These are phyloP conservation scores for Phytopythium ostracodes DNA, from an alignment of 352 stramenopile genomes.

Conservation along the genomic window DNA sequence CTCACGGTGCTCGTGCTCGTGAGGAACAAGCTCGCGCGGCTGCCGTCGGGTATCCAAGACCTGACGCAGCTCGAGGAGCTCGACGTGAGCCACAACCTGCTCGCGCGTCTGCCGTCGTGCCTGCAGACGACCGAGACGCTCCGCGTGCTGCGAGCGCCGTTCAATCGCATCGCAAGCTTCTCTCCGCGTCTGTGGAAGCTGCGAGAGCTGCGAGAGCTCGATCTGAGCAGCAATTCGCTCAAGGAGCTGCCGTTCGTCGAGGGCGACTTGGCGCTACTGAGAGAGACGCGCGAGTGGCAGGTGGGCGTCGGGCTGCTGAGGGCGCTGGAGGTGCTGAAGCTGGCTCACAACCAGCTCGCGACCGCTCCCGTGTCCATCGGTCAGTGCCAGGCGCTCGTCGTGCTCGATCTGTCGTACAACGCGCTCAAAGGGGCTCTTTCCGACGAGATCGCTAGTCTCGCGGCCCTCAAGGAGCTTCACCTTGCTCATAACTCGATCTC, in stretches of 20 bases:
- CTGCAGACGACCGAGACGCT: conserved; percentile 60
- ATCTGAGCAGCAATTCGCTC: conserved; percentile 54
- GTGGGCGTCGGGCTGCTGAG: conserved; percentile 50
- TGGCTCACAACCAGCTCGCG: conserved; percentile 52
- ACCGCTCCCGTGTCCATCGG: conserved; percentile 45
- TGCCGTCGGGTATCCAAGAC: conserved; percentile 74
- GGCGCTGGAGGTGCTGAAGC: conserved; percentile 32
- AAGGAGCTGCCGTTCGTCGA: conserved; percentile 56
- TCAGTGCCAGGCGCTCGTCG: conserved; percentile 32
- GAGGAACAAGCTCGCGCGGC: conserved; percentile 45
- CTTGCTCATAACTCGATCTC: conserved; percentile 42
- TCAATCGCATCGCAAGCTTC: conserved; percentile 58
- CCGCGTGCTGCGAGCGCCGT: conserved; percentile 33
- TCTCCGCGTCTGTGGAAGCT: conserved; percentile 72
- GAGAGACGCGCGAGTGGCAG: conserved; percentile 72
- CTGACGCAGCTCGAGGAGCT: conserved; percentile 47
- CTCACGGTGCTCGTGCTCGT: conserved; percentile 38
- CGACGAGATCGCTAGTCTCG: conserved; percentile 36
- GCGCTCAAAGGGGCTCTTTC: conserved; percentile 21
- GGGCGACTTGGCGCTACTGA: conserved; percentile 62
- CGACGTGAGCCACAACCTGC: conserved; percentile 54
- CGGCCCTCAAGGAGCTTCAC: conserved; percentile 27
- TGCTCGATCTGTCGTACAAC: conserved; percentile 57
- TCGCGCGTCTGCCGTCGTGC: conserved; percentile 56
- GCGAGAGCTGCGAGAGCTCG: conserved; percentile 30